Percentiles rank a stretch among this genome's conserved stretches.
Conservation (phyloP, 192 early-diverging fungal genomes). For the Umbelopsis ramanniana region DNA sequence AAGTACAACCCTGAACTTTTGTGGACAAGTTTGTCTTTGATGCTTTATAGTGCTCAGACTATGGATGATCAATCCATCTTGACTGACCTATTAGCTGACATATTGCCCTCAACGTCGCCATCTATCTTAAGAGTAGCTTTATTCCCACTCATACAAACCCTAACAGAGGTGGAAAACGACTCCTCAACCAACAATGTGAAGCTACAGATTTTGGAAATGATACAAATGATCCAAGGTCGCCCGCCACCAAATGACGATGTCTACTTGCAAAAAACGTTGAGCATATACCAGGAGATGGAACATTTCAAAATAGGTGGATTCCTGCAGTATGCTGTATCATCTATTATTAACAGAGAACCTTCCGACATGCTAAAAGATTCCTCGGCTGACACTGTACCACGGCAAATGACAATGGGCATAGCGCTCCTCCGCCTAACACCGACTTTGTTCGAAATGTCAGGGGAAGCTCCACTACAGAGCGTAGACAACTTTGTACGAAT, state of each 20-base stretch:
- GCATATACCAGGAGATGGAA: background rate
- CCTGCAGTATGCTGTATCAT: background rate
- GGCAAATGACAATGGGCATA: background rate
- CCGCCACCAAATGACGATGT: background rate
- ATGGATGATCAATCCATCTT: constrained; percentile 48
- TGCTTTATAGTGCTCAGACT: constrained; percentile 51
- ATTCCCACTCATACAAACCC: constrained; percentile 55
- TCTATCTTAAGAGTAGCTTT: constrained; percentile 42
- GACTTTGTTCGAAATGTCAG: background rate
- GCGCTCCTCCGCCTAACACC: background rate
- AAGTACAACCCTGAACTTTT: constrained; percentile 34
- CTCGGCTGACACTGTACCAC: background rate
- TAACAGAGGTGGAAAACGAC: constrained; percentile 40
- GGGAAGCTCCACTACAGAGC: background rate
- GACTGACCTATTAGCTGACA: constrained; percentile 30
- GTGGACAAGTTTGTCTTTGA: constrained; percentile 47
- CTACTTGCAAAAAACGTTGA: background rate
- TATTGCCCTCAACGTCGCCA: background rate
- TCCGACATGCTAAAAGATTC: background rate
- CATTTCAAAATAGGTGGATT: background rate
- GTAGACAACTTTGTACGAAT: background rate
- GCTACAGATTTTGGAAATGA: constrained; percentile 2
- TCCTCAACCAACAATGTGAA: background rate
- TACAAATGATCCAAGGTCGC: background rate
- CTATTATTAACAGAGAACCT: background rate